A percentile compares a stretch with the other conserved stretches of the same genome.
These are phyloP conservation scores for Paradendryphiella salina DNA, from an alignment of 2,329 filamentous ascomycete genomes.

Conservation along the genomic window DNA sequence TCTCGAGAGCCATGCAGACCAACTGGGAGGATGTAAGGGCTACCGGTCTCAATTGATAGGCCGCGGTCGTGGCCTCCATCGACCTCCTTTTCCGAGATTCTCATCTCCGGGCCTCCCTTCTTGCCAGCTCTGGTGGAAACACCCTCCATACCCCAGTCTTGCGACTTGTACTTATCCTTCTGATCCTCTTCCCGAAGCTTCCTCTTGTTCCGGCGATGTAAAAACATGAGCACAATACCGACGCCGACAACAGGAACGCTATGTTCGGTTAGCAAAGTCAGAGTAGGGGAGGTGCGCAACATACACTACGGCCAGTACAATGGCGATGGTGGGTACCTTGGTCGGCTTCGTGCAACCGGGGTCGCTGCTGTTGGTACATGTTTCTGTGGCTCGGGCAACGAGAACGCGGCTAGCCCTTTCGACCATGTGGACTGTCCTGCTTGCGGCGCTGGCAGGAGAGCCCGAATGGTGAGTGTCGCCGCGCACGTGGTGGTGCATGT, in stretches of 20 bases:
- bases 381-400: slow-evolving; percentile 26
- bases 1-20: slow-evolving; percentile 77
- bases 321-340: slow-evolving; percentile 36
- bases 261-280: slow-evolving; percentile 29
- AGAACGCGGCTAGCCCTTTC: slow-evolving; percentile 35
- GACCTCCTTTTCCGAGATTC: slow-evolving; percentile 58
- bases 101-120: slow-evolving; percentile 55
- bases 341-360: slow-evolving; percentile 45
- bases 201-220: slow-evolving; percentile 77
- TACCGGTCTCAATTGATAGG: slow-evolving; percentile 67
- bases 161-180: slow-evolving; percentile 82
- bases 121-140: slow-evolving; percentile 44
- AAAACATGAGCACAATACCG: slow-evolving; percentile 67
- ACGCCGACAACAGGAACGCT: slow-evolving; percentile 77
- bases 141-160: slow-evolving; percentile 84
- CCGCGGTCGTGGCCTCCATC: slow-evolving; percentile 50
- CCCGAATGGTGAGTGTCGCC: slow-evolving; percentile 24
- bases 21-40: slow-evolving; percentile 91
- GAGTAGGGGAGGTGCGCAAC: slow-evolving; percentile 4
- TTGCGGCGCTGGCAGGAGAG: slow-evolving; percentile 19
- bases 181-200: slow-evolving; percentile 76
- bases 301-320: slow-evolving; percentile 43
- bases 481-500: slow-evolving; percentile 38
- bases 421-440: slow-evolving; percentile 22
- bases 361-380: slow-evolving; percentile 42